A percentile compares a stretch with the other conserved stretches of the same genome.
Evolutionary conservation across 2,329 filamentous ascomycete species (phyloP).

Genomic region (Alternaria viburni): DNA sequence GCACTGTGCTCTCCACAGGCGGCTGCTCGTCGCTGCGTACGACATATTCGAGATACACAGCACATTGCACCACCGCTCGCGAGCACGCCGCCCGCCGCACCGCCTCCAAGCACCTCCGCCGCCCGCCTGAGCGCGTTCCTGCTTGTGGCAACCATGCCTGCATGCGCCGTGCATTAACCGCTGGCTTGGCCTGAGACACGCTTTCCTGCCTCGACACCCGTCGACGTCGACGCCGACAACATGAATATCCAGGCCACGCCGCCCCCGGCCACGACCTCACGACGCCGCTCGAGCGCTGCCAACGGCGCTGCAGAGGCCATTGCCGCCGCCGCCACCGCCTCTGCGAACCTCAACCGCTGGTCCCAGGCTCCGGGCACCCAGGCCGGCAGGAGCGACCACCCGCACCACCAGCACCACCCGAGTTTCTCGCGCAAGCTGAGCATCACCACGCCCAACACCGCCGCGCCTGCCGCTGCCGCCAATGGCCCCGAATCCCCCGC

Average conservation of each 20-base stretch:
- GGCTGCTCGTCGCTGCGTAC: not conserved
- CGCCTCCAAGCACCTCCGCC: constrained; percentile 3
- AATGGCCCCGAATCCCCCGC: constrained; percentile 46
- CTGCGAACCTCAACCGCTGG: constrained; percentile 63
- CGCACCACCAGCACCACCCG: constrained; percentile 30
- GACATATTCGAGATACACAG: not conserved
- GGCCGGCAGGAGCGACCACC: constrained; percentile 41
- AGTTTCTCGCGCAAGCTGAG: constrained; percentile 49
- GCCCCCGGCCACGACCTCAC: constrained; percentile 22
- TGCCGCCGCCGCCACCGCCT: constrained; percentile 49
- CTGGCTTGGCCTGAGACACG: constrained; percentile 41
- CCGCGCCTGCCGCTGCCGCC: constrained; percentile 21
- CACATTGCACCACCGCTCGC: constrained; percentile 12
- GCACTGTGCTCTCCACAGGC: constrained; percentile 2
- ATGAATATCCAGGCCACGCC: constrained; percentile 41
- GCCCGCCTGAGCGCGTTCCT: constrained; percentile 29
- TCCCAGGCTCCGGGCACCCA: constrained; percentile 60
- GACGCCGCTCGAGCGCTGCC: constrained; percentile 51
- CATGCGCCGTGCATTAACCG: constrained; percentile 28
- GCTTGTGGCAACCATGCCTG: constrained; percentile 36
- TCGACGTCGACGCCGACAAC: constrained; percentile 13
- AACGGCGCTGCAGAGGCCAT: constrained; percentile 49
- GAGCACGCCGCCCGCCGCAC: constrained; percentile 2
- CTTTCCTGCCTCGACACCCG: not conserved
- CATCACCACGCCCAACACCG: constrained; percentile 45